Evolutionary conservation across 1,139 yeast species (phyloP).

Genomic region (Debaryomycetaceae sp.): DNA sequence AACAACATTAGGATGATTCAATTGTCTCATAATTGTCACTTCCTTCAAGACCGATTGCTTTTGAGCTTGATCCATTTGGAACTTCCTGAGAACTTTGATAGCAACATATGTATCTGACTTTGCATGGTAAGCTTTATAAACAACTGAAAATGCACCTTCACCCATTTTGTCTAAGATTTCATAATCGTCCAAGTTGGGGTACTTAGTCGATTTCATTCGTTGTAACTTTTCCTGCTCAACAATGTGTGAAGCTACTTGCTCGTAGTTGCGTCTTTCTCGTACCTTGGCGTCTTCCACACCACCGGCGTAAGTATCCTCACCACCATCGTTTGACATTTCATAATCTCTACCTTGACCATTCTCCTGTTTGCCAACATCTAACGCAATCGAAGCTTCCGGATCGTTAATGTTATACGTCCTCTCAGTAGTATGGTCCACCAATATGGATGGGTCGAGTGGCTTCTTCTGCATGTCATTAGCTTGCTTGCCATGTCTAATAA

Average conservation of each 20-base stretch:
- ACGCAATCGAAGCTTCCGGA: background rate
- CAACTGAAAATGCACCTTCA: conserved; percentile 93
- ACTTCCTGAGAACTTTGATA: conserved; percentile 52
- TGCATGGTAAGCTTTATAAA: conserved; percentile 62
- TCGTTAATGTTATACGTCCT: background rate
- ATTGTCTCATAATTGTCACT: conserved; percentile 56
- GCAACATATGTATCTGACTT: conserved; percentile 61
- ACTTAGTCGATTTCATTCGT: conserved; percentile 35
- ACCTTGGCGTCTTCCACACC: background rate
- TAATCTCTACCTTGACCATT: background rate
- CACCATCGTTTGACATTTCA: background rate
- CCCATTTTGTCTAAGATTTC: conserved; percentile 67
- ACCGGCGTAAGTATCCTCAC: background rate
- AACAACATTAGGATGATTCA: conserved; percentile 50
- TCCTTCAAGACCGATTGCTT: conserved; percentile 55
- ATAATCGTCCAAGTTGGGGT: conserved; percentile 48
- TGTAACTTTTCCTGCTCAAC: conserved; percentile 58
- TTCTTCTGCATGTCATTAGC: conserved; percentile 47
- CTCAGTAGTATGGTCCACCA: background rate
- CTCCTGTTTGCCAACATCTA: background rate
- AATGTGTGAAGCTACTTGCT: conserved; percentile 55
- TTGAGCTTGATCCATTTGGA: conserved; percentile 53
- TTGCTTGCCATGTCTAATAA: conserved; percentile 81
- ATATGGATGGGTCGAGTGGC: background rate
- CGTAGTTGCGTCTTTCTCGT: conserved; percentile 21